A percentile compares a stretch with the other conserved stretches of the same genome.
Evolutionary conservation across 108 stramenopile species (phyloP).

Genomic region (Skeletonema menzelii): DNA sequence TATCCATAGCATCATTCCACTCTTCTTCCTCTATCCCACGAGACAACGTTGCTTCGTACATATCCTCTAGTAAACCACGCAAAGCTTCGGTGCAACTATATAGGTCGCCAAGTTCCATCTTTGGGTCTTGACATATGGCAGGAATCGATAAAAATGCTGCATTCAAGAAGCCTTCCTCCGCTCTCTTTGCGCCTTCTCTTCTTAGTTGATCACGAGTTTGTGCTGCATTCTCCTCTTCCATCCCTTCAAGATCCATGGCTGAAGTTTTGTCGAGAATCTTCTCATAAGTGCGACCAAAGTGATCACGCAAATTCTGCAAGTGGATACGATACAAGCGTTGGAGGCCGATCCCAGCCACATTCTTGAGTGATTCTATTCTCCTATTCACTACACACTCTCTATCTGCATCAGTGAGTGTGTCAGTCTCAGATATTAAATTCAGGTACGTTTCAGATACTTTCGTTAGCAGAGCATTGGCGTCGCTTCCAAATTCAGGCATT

Average conservation of each 20-base stretch:
- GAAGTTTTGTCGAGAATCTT: slow-evolving; percentile 39
- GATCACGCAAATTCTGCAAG: slow-evolving; percentile 45
- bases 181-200: slow-evolving; percentile 39
- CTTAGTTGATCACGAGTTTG: slow-evolving; percentile 20
- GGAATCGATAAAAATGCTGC: slow-evolving; percentile 69
- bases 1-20: slow-evolving; percentile 32
- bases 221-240: slow-evolving; percentile 9
- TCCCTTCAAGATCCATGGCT: slow-evolving; percentile 38
- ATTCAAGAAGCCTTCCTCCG: slow-evolving; percentile 60
- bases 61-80: slow-evolving; percentile 71
- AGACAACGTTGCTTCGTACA: slow-evolving; percentile 62
- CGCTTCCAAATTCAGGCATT: slow-evolving; percentile 58
- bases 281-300: slow-evolving; percentile 44
- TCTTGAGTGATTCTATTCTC: slow-evolving; percentile 23
- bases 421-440: slow-evolving; percentile 1
- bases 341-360: slow-evolving; percentile 25
- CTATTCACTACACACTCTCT: slow-evolving; percentile 24
- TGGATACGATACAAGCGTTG: slow-evolving; percentile 37
- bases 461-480: slow-evolving; percentile 42
- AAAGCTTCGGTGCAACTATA: slow-evolving; percentile 51
- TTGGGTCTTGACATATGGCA: slow-evolving; percentile 28
- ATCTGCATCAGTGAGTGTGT: slow-evolving; percentile 17
- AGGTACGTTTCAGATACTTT: slow-evolving; percentile 20
- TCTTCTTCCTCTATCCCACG: slow-evolving; percentile 49
- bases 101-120: slow-evolving; percentile 18